A percentile compares a stretch with the other conserved stretches of the same genome.
Conservation (phyloP, 352 stramenopile species). For the Phytophthora pluvialis region DNA sequence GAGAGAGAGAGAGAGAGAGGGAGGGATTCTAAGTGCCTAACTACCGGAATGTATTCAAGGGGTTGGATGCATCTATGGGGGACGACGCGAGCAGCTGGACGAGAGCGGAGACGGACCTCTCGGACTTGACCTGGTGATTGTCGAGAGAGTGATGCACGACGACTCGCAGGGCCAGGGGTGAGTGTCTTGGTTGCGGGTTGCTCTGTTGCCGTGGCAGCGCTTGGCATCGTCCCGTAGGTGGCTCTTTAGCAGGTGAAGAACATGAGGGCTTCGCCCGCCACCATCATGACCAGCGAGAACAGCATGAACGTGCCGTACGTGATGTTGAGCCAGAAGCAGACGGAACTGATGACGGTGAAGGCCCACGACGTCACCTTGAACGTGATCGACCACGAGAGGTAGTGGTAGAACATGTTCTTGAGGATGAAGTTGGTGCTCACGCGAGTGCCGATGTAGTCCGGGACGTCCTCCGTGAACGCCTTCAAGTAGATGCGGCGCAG, state of each 20-base stretch:
- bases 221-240: slow-evolving; percentile 16
- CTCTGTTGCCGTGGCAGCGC: slow-evolving; percentile 3
- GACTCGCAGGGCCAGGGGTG: neutral
- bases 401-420: slow-evolving; percentile 68
- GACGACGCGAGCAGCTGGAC: slow-evolving; percentile 1
- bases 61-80: slow-evolving; percentile 17
- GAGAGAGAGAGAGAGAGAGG: too few relatives aligned
- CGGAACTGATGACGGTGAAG: slow-evolving; percentile 40
- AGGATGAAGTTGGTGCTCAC: slow-evolving; percentile 62
- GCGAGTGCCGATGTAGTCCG: slow-evolving; percentile 61
- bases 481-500: slow-evolving; percentile 83
- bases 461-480: slow-evolving; percentile 75
- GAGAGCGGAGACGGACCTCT: too few relatives aligned
- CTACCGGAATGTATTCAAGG: slow-evolving; percentile 40
- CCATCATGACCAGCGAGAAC: slow-evolving; percentile 52
- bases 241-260: slow-evolving; percentile 76
- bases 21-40: slow-evolving; percentile 16
- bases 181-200: neutral
- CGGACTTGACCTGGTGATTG: slow-evolving; percentile 1
- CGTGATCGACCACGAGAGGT: slow-evolving; percentile 75
- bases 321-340: slow-evolving; percentile 61
- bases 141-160: slow-evolving; percentile 35
- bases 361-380: slow-evolving; percentile 67
- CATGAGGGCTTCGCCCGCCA: slow-evolving; percentile 74
- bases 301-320: slow-evolving; percentile 69